Percentiles rank a stretch among this genome's conserved stretches.
phyloP scores from a whole-genome alignment of 768 basidiomycete species.

The Trametes elegans region DNA sequence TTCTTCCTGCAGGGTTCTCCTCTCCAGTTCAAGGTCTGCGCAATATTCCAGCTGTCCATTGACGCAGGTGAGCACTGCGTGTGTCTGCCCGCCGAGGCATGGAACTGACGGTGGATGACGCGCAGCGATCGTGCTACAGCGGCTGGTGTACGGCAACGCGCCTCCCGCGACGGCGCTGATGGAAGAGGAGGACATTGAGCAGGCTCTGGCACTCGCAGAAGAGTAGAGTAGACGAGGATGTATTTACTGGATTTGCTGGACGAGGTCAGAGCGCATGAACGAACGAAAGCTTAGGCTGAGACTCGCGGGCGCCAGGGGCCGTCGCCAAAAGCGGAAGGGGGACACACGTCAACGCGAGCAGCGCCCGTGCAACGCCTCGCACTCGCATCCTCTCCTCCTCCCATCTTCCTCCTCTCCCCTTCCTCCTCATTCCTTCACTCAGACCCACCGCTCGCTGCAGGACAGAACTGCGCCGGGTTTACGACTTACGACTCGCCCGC shows the following conservation, averaged over 20 bases:
- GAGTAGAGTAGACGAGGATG: slow-evolving; percentile 35
- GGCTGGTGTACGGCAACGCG: slow-evolving; percentile 68
- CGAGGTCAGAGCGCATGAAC: slow-evolving; percentile 47
- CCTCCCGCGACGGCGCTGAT: slow-evolving; percentile 52
- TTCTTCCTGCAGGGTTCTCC: slow-evolving; percentile 75
- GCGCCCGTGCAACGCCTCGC: no score
- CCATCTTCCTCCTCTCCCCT: background rate
- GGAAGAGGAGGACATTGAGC: slow-evolving; percentile 68
- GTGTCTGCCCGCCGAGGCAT: background rate
- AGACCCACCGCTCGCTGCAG: slow-evolving; percentile 21
- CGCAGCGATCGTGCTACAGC: slow-evolving; percentile 69
- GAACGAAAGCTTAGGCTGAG: slow-evolving; percentile 43
- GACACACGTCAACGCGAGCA: slow-evolving; percentile 21
- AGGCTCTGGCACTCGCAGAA: slow-evolving; percentile 66
- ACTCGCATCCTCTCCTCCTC: background rate
- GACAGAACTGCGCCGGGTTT: slow-evolving; percentile 27
- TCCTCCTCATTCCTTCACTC: background rate
- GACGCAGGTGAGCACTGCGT: slow-evolving; percentile 58
- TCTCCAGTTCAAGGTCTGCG: slow-evolving; percentile 80
- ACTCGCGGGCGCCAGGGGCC: slow-evolving; percentile 2
- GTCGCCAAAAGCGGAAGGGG: slow-evolving; percentile 17
- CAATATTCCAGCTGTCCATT: slow-evolving; percentile 78
- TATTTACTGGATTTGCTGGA: background rate
- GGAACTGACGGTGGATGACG: slow-evolving; percentile 13
- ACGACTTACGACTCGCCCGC: slow-evolving; percentile 24